phyloP scores from a whole-genome alignment of 768 basidiomycete genomes.

The Trichaptum fuscoviolaceum region DNA sequence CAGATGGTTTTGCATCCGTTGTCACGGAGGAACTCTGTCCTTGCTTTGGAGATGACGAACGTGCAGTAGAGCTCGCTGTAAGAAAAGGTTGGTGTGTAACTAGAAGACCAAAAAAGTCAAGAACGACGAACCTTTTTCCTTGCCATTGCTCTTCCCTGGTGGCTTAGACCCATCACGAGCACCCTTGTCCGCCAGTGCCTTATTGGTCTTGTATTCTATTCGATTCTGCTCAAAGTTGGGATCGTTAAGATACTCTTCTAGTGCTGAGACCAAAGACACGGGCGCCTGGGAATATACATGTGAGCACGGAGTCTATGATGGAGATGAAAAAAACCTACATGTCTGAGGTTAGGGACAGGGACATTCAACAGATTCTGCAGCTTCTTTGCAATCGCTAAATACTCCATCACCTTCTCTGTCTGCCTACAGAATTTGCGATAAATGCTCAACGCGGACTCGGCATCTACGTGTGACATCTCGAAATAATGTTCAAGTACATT shows the following conservation, averaged over 20 bases:
- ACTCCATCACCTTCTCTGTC: constrained; percentile 43
- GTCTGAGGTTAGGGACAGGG: constrained; percentile 44
- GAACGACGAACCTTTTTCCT: background rate
- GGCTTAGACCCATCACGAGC: constrained; percentile 12
- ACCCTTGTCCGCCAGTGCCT: constrained; percentile 33
- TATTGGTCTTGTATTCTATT: constrained; percentile 42
- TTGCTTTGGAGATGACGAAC: constrained; percentile 13
- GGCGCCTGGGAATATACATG: constrained; percentile 29
- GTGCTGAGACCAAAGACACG: constrained; percentile 38
- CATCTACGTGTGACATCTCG: constrained; percentile 45
- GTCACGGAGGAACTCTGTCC: constrained; percentile 17
- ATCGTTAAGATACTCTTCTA: constrained; percentile 48
- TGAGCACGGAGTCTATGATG: constrained; percentile 9
- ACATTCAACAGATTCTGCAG: constrained; percentile 40
- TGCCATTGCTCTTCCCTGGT: constrained; percentile 14
- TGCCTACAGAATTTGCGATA: constrained; percentile 48
- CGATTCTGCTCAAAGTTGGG: constrained; percentile 49
- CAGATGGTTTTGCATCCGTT: background rate
- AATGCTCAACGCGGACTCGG: constrained; percentile 37
- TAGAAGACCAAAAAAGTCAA: background rate
- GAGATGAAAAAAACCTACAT: constrained; percentile 22
- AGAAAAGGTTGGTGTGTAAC: background rate
- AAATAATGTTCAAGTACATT: constrained; percentile 67
- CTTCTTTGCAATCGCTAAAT: constrained; percentile 31
- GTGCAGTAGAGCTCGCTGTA: background rate